Evolutionary conservation across 495 filamentous ascomycete species (phyloP).

Genomic region (Cetradonia linearis): DNA sequence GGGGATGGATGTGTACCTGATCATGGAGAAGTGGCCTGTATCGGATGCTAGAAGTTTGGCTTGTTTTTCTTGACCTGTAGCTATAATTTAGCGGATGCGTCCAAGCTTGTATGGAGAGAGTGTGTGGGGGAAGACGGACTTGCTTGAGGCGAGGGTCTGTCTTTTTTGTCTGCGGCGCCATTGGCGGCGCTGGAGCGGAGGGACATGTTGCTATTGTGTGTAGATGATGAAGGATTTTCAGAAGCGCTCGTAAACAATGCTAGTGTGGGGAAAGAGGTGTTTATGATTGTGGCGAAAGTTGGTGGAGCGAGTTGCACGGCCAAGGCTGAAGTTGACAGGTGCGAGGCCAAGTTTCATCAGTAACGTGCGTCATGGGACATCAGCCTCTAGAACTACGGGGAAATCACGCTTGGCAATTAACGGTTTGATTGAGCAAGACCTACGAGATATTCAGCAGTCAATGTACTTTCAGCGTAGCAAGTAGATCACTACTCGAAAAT

Average conservation of each 20-base stretch:
- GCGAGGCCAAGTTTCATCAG: constrained; percentile 4
- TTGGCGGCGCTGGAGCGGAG: constrained; percentile 22
- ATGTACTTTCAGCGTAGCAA: not conserved
- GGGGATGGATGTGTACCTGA: too few species aligned
- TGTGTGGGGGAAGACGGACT: constrained; percentile 16
- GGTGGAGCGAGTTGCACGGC: not conserved
- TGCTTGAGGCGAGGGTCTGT: constrained; percentile 19
- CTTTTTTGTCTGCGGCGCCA: constrained; percentile 16
- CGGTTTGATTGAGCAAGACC: too few species aligned
- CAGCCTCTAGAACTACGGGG: not conserved
- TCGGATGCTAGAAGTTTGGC: constrained; percentile 67
- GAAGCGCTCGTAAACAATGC: not conserved
- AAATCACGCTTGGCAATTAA: not conserved
- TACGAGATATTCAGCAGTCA: too few species aligned
- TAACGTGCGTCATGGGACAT: constrained; percentile 1
- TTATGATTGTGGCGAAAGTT: not conserved
- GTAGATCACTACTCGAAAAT: not conserved
- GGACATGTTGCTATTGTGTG: constrained; percentile 19
- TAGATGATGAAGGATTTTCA: not conserved
- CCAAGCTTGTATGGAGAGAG: not conserved
- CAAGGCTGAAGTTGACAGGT: constrained; percentile 5
- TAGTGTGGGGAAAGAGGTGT: not conserved
- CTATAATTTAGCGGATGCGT: not conserved
- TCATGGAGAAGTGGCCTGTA: constrained; percentile 68
- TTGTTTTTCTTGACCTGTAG: constrained; percentile 68